These are phyloP conservation scores for Panaeolus cyanescens DNA, from an alignment of 768 basidiomycete species.

Conservation along the genomic window DNA sequence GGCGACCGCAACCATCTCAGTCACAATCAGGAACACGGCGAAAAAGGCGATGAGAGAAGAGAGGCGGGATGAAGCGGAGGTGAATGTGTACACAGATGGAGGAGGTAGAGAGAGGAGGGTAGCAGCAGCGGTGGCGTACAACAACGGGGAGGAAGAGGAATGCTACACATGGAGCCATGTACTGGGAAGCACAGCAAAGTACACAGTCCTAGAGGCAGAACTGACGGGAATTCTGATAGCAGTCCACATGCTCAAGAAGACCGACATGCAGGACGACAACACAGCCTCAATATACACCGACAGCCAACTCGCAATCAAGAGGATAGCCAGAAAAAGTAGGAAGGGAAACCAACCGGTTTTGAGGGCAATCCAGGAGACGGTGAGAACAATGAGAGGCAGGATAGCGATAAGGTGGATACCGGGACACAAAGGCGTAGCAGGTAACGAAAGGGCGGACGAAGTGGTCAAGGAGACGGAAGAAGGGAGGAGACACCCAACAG, in stretches of 20 bases:
- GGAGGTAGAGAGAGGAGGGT: slow-evolving; percentile 7
- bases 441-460: slow-evolving; percentile 28
- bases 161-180: too few species aligned
- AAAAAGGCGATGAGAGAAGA: too few species aligned
- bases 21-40: background rate
- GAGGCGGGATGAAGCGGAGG: too few species aligned
- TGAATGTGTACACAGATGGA: slow-evolving; percentile 19
- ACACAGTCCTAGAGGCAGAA: slow-evolving; percentile 24
- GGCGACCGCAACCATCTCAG: slow-evolving; percentile 4
- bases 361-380: background rate
- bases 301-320: slow-evolving; percentile 14
- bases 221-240: slow-evolving; percentile 19
- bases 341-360: slow-evolving; percentile 12
- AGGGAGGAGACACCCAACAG: background rate
- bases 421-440: slow-evolving; percentile 22
- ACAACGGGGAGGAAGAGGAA: too few species aligned
- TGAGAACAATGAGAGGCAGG: background rate
- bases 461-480: slow-evolving; percentile 22
- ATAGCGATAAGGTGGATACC: slow-evolving; percentile 24
- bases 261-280: background rate
- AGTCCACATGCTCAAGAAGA: slow-evolving; percentile 7
- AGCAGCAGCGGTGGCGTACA: too few species aligned
- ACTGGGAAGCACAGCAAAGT: slow-evolving; percentile 6
- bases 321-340: slow-evolving; percentile 3
- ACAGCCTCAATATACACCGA: slow-evolving; percentile 11